Percentiles rank a stretch among this genome's conserved stretches.
phyloP scores from a whole-genome alignment of 148 eudicot genomes.

The Persicaria maculosa region DNA sequence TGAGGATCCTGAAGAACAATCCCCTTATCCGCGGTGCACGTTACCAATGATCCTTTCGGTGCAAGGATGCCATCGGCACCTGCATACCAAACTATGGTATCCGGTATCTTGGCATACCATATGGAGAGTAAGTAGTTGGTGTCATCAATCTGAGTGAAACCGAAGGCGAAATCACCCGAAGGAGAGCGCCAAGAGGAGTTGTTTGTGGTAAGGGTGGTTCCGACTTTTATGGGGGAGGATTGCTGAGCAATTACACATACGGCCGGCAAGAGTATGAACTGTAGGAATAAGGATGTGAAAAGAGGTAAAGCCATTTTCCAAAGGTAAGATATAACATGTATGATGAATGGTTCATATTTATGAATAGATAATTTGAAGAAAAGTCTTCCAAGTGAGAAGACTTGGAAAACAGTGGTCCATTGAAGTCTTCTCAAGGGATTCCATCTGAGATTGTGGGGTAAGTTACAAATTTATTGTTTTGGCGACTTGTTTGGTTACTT shows the following conservation, averaged over 20 bases:
- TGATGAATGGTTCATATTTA: neutral
- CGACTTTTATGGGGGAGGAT: neutral
- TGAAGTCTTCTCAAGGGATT: too few species aligned
- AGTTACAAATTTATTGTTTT: too few species aligned
- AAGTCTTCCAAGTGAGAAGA: neutral
- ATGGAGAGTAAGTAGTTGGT: conserved; percentile 35
- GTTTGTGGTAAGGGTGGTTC: conserved; percentile 20
- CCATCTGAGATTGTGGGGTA: too few species aligned
- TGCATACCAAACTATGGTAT: conserved; percentile 46
- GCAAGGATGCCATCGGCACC: conserved; percentile 22
- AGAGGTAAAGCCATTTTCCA: neutral
- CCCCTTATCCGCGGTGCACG: conserved; percentile 25
- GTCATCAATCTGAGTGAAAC: conserved; percentile 24
- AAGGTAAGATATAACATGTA: neutral
- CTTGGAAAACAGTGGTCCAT: too few species aligned
- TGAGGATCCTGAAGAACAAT: conserved; percentile 35
- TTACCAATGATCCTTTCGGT: conserved; percentile 27
- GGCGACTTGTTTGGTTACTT: too few species aligned
- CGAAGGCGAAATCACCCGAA: conserved; percentile 48
- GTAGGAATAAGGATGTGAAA: neutral
- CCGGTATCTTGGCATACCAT: conserved; percentile 49
- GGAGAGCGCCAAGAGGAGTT: conserved; percentile 38
- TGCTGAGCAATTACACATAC: neutral
- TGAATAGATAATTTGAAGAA: neutral
- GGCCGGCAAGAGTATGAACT: neutral